Evolutionary conservation across 345 rosid genomes (phyloP).

Genomic region (Xanthoceras sorbifolium): DNA sequence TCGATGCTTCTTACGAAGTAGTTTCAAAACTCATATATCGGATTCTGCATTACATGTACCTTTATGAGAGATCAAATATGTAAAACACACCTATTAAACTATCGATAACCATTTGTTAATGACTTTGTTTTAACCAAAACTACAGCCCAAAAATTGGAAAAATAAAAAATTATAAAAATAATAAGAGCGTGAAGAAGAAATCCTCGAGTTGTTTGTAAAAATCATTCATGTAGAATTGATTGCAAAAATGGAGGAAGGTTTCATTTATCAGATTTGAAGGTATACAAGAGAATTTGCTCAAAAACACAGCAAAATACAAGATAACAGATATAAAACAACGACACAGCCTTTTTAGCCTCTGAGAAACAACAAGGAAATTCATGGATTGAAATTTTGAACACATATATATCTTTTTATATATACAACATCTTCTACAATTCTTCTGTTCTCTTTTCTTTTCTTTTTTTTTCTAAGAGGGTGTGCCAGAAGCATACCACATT

Average conservation of each 20-base stretch:
- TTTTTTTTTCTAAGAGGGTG: neutral
- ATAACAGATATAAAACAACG: neutral
- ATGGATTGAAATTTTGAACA: slow-evolving; percentile 6
- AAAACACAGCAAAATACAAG: neutral
- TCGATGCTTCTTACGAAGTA: too few species aligned
- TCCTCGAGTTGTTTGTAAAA: neutral
- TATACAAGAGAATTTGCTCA: neutral
- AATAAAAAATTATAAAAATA: too few species aligned
- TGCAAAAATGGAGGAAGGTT: neutral
- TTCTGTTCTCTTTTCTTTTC: neutral
- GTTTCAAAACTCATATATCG: too few species aligned
- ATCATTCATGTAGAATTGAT: neutral
- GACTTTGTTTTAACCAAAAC: too few species aligned
- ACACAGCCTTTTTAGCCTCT: neutral
- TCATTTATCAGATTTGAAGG: neutral
- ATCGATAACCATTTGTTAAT: too few species aligned
- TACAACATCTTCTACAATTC: slow-evolving; percentile 1
- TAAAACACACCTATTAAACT: too few species aligned
- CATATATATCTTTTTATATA: neutral
- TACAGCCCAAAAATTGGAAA: neutral
- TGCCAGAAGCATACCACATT: neutral
- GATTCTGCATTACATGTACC: too few species aligned
- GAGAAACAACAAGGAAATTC: neutral
- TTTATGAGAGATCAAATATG: too few species aligned
- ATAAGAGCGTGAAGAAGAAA: neutral